Evolutionary conservation across 371 early-diverging fungal genomes (phyloP).

Genomic region (Circinella umbellata): DNA sequence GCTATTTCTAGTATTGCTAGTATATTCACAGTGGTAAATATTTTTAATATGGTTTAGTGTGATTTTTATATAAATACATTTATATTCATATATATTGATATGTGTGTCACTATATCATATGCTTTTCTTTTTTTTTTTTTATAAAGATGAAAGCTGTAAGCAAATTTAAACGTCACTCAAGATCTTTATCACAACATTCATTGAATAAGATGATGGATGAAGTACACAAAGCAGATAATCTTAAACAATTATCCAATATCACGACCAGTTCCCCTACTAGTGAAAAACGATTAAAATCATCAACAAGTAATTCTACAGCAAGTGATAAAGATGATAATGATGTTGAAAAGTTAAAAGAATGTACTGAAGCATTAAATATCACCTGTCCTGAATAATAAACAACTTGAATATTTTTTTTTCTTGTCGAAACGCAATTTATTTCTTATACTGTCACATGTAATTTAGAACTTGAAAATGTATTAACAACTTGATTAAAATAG

Average conservation of each 20-base stretch:
- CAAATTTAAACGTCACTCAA: conserved; percentile 57
- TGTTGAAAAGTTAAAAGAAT: conserved; percentile 7
- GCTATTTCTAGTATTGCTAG: conserved; percentile 76
- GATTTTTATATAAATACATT: too few species aligned
- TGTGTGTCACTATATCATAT: conserved; percentile 3
- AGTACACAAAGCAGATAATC: conserved; percentile 22
- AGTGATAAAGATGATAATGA: conserved; percentile 13
- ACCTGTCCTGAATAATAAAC: conserved; percentile 7
- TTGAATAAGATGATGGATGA: conserved; percentile 41
- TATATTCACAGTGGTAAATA: conserved; percentile 55
- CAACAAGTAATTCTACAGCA: neutral
- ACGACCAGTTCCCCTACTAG: neutral
- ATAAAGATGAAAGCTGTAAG: conserved; percentile 53
- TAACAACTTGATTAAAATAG: too few species aligned
- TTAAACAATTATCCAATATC: neutral
- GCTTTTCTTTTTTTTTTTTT: conserved; percentile 4
- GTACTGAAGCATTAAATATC: conserved; percentile 7
- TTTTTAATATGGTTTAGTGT: neutral
- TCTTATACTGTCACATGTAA: too few species aligned
- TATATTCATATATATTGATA: neutral
- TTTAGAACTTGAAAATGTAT: too few species aligned
- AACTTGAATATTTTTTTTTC: neutral
- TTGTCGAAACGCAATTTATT: too few species aligned
- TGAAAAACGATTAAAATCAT: too few species aligned
- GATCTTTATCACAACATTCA: conserved; percentile 52